Base-by-base conservation (phyloP, 2,329 filamentous ascomycete species). In the Trichophyton rubrum region DNA sequence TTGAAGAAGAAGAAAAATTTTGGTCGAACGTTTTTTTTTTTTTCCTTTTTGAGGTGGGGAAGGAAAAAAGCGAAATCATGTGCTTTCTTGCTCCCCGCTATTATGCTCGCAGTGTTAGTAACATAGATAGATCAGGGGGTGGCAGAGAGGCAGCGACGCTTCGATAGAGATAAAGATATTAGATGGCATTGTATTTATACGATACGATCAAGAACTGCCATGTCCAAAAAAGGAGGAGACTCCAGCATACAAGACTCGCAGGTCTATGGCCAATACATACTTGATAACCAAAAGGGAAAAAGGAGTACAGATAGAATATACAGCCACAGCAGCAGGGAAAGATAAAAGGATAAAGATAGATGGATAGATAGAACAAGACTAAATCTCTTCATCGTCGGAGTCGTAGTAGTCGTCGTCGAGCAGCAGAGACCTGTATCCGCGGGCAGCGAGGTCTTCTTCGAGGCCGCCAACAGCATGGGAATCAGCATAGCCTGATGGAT, bases 401-500 rank as follows among this genome's bases (percentile, higher is more conserved):
- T 92, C 89, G 64, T 85, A 83, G 64, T 85, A 84, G 64, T 84
- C 88, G 55, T 92, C 88, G 65, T 93, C 87, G 1, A 87, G 84
- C 61, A 91, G 73, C 24, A 95, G 78, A 1, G 89, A 87, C 61
- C 89, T 82, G 72, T 91, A 95, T 65, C 88, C 79, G 62, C 90
- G 80, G 62, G 84, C 87, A 1, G 89, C 87, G 63, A 99, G 76
- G 70, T 97, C 92, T 69, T 95, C 90, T 69, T 95, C 90, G 22
- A 97, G 78, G 0, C 92, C 90, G 1, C 91, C 90, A 68, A 95
- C 89, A 59, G 84, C 86, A 69, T 95, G 90, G 0, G 88, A 86
- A 68, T 97, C 90, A 41, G 90, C 80, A 69, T 96, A 97, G 2
- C 92, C 83, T 81, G 64, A n/a, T 45, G 17, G 59, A 58, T 13